A percentile compares a stretch with the other conserved stretches of the same genome.
Evolutionary conservation across 768 basidiomycete species (phyloP).

Genomic region (Leccinum imitatum): DNA sequence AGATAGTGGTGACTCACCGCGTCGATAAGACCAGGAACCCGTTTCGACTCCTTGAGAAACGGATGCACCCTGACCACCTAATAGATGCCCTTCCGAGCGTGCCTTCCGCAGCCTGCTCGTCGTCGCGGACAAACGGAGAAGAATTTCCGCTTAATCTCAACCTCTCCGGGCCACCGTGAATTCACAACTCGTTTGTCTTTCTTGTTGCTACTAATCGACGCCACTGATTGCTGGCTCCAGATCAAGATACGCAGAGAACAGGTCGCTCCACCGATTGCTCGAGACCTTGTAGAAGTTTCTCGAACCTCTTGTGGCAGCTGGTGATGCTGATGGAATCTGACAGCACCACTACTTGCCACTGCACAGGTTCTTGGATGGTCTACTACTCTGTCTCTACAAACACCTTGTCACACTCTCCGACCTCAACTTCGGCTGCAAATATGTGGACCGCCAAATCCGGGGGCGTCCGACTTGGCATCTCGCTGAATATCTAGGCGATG

Average conservation of each 20-base stretch:
- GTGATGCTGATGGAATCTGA: constrained; percentile 67
- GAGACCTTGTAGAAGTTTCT: constrained; percentile 94
- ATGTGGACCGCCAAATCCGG: constrained; percentile 79
- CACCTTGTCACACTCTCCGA: constrained; percentile 94
- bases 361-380: constrained; percentile 88
- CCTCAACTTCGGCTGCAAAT: constrained; percentile 74
- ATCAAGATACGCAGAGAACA: constrained; percentile 89
- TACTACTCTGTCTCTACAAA: constrained; percentile 79
- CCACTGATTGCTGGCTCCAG: constrained; percentile 15
- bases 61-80: not conserved
- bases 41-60: not conserved
- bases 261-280: constrained; percentile 87
- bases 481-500: constrained; percentile 90
- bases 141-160: not conserved
- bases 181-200: not conserved
- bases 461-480: constrained; percentile 93
- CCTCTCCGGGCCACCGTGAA: not conserved
- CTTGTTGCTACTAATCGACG: not conserved
- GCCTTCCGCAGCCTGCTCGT: not conserved
- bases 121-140: not conserved
- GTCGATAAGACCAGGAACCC: not conserved
- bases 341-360: not conserved
- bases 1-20: not conserved
- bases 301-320: constrained; percentile 77
- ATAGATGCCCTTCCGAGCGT: not conserved